phyloP scores from a whole-genome alignment of 352 stramenopile genomes.

The Phytophthora boehmeriae region DNA sequence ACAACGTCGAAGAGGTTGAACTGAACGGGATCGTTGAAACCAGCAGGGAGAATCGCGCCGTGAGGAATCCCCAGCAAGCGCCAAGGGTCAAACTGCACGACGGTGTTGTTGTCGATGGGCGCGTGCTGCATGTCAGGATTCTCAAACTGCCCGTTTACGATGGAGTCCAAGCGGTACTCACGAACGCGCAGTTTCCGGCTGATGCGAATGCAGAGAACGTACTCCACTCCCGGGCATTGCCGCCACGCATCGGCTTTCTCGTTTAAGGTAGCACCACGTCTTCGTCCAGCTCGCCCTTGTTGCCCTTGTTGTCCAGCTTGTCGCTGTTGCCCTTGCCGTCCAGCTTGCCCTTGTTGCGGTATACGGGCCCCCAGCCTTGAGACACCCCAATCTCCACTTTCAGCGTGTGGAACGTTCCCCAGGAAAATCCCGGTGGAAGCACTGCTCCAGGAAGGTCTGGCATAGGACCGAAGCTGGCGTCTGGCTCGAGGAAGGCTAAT shows the following conservation, averaged over 20 bases:
- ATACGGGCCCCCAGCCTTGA: background rate
- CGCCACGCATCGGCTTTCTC: slow-evolving; percentile 8
- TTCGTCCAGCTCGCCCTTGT: too few species aligned
- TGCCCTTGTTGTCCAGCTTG: too few species aligned
- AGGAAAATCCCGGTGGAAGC: background rate
- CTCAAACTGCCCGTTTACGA: slow-evolving; percentile 13
- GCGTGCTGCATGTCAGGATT: background rate
- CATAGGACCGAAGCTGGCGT: too few species aligned
- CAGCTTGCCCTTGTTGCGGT: background rate
- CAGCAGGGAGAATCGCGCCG: slow-evolving; percentile 4
- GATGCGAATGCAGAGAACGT: slow-evolving; percentile 7
- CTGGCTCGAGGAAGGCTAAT: too few species aligned
- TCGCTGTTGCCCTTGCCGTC: too few species aligned
- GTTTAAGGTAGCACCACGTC: too few species aligned
- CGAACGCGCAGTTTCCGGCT: background rate
- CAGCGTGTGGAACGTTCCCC: slow-evolving; percentile 4
- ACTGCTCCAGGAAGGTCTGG: too few species aligned
- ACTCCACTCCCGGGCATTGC: slow-evolving; percentile 8
- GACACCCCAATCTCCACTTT: slow-evolving; percentile 8
- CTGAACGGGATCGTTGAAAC: slow-evolving; percentile 11
- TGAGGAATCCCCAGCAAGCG: slow-evolving; percentile 7
- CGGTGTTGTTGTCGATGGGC: background rate
- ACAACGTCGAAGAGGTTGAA: slow-evolving; percentile 6
- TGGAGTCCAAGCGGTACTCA: slow-evolving; percentile 15
- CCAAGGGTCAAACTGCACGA: slow-evolving; percentile 6